These are phyloP conservation scores for Aspergillus ruber DNA, from an alignment of 2,329 filamentous ascomycete genomes.

Conservation along the genomic window DNA sequence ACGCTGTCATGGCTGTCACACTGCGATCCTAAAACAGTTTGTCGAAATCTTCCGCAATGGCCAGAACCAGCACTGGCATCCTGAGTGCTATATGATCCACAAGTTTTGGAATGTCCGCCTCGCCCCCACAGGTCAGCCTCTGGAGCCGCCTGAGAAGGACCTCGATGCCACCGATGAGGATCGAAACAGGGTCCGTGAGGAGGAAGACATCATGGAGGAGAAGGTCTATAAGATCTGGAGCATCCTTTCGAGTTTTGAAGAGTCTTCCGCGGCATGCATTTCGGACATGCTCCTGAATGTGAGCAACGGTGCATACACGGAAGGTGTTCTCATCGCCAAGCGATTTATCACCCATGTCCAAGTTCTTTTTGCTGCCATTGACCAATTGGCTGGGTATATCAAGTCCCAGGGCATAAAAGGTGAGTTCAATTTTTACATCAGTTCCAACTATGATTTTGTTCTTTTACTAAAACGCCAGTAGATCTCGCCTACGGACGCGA, in stretches of 20 bases:
- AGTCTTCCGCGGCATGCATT: conserved; percentile 95
- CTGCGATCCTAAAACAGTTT: conserved; percentile 96
- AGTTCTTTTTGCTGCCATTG: conserved; percentile 80
- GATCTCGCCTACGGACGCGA: conserved; percentile 88
- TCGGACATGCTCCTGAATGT: conserved; percentile 98
- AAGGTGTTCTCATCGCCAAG: conserved; percentile 89
- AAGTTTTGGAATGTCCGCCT: conserved; percentile 99
- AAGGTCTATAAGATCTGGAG: conserved; percentile 99
- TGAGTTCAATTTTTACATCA: conserved; percentile 35
- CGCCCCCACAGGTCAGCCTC: conserved; percentile 52
- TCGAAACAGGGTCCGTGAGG: conserved; percentile 68
- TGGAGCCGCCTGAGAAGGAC: conserved; percentile 41
- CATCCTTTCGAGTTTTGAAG: conserved; percentile 91
- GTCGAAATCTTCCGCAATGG: conserved; percentile 98
- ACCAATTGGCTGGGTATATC: conserved; percentile 73
- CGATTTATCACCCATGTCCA: conserved; percentile 96
- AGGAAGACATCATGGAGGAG: conserved; percentile 93
- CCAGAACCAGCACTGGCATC: conserved; percentile 98
- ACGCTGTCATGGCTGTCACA: conserved; percentile 92
- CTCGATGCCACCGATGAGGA: conserved; percentile 59
- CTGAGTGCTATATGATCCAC: conserved; percentile 99
- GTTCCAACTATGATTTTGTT: not conserved
- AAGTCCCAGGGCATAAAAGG: conserved; percentile 65
- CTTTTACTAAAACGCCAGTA: conserved; percentile 29
- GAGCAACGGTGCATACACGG: conserved; percentile 92